These are phyloP conservation scores for Fusarium keratoplasticum DNA, from an alignment of 2,329 filamentous ascomycete genomes.

Conservation along the genomic window DNA sequence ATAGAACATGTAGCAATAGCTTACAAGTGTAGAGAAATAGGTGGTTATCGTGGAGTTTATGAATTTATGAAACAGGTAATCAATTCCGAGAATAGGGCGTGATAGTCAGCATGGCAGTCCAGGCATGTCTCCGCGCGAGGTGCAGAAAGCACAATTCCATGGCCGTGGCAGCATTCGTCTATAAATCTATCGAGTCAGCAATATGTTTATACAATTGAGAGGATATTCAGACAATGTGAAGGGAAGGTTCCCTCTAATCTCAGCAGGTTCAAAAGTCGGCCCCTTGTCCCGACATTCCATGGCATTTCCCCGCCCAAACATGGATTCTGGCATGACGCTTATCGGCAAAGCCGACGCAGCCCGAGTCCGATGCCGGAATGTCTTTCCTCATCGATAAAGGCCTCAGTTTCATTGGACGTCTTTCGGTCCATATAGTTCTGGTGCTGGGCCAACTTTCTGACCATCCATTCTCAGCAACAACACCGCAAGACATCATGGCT, in stretches of 20 bases:
- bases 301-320: neutral
- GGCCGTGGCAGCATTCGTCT: neutral
- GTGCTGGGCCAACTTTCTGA: neutral
- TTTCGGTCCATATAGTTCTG: neutral
- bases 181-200: too few species aligned
- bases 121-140: neutral
- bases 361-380: slow-evolving; percentile 7
- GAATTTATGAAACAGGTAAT: neutral
- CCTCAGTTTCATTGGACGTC: neutral
- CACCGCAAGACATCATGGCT: slow-evolving; percentile 21
- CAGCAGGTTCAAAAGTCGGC: neutral
- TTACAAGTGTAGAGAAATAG: neutral
- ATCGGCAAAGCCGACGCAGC: neutral
- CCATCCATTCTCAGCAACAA: neutral
- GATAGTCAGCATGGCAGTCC: neutral
- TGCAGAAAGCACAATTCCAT: neutral
- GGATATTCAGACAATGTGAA: too few species aligned
- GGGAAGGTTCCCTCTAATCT: too few species aligned
- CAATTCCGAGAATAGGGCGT: neutral
- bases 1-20: neutral
- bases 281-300: neutral
- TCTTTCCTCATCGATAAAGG: neutral
- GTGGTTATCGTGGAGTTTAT: slow-evolving; percentile 5
- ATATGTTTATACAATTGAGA: too few species aligned
- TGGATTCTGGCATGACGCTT: neutral